phyloP scores from a whole-genome alignment of 2,329 filamentous ascomycete species.

The Hypoxylon sp. region DNA sequence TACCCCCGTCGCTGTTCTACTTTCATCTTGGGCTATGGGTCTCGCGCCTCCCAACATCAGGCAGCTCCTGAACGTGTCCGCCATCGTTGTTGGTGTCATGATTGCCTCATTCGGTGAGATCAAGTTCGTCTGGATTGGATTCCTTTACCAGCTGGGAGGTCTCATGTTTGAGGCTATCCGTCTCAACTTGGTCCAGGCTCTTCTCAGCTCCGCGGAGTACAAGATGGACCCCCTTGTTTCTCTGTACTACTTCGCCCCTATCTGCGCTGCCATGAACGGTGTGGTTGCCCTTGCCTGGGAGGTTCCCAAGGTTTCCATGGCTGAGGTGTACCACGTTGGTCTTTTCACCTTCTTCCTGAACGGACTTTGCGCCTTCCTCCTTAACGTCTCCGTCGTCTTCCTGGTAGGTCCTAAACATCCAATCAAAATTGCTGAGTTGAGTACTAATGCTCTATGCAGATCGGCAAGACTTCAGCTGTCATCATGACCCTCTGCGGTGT shows the following conservation, averaged over 20 bases:
- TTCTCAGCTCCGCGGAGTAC: slow-evolving; percentile 85
- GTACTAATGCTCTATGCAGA: slow-evolving; percentile 65
- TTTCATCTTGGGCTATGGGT: slow-evolving; percentile 89
- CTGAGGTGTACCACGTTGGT: slow-evolving; percentile 79
- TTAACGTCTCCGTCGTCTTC: slow-evolving; percentile 89
- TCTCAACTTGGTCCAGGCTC: slow-evolving; percentile 85
- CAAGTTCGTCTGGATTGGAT: slow-evolving; percentile 85
- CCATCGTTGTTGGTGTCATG: slow-evolving; percentile 94
- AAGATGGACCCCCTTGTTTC: slow-evolving; percentile 94
- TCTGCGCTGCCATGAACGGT: slow-evolving; percentile 86
- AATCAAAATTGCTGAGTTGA: background rate
- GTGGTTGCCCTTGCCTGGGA: slow-evolving; percentile 80
- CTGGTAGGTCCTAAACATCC: slow-evolving; percentile 70
- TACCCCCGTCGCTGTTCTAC: slow-evolving; percentile 90
- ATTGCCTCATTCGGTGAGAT: slow-evolving; percentile 97
- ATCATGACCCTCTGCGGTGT: slow-evolving; percentile 89
- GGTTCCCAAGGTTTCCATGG: slow-evolving; percentile 75
- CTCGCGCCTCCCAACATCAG: slow-evolving; percentile 86
- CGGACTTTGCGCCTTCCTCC: slow-evolving; percentile 80
- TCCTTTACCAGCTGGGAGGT: slow-evolving; percentile 82
- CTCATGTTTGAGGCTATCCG: slow-evolving; percentile 86
- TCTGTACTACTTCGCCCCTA: slow-evolving; percentile 89
- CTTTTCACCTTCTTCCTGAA: slow-evolving; percentile 79
- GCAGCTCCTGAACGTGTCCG: slow-evolving; percentile 90
- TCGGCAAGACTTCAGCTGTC: slow-evolving; percentile 88